Conservation (phyloP, 495 filamentous ascomycete species). For the Penicillium angulare region DNA sequence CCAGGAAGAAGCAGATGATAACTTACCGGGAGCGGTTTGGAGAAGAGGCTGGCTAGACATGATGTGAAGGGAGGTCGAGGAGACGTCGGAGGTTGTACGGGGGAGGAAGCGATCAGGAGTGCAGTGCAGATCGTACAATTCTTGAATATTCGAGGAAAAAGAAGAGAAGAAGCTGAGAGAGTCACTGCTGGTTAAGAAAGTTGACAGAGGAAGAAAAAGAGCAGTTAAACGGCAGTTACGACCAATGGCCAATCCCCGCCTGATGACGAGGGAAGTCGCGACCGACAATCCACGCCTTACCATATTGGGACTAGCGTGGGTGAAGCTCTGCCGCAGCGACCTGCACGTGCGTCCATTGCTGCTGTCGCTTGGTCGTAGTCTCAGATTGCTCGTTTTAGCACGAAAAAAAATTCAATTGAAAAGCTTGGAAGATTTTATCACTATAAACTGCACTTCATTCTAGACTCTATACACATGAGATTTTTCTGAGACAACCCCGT, state of each 20-base stretch:
- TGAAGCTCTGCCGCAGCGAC: slow-evolving; percentile 3
- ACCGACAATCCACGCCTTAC: background rate
- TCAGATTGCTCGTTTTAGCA: background rate
- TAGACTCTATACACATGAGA: too few species aligned
- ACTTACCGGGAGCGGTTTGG: slow-evolving; percentile 5
- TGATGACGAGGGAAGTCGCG: slow-evolving; percentile 13
- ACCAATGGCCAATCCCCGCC: slow-evolving; percentile 10
- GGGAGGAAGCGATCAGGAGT: too few species aligned
- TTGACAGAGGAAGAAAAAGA: background rate
- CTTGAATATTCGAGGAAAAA: background rate
- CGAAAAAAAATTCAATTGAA: background rate
- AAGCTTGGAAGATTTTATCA: too few species aligned
- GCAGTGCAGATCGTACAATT: background rate
- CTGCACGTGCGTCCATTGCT: slow-evolving; percentile 12
- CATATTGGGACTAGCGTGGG: slow-evolving; percentile 4
- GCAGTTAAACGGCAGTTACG: background rate
- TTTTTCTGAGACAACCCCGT: too few species aligned
- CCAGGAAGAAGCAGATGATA: background rate
- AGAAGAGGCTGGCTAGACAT: slow-evolving; percentile 8
- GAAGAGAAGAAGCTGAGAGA: background rate
- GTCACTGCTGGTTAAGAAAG: too few species aligned
- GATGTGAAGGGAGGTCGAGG: background rate
- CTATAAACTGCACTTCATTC: too few species aligned
- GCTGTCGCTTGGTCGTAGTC: slow-evolving; percentile 1
- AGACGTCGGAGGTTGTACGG: background rate